Evolutionary conservation across 2,329 filamentous ascomycete genomes (phyloP).

Genomic region (Aspergillus awamori): DNA sequence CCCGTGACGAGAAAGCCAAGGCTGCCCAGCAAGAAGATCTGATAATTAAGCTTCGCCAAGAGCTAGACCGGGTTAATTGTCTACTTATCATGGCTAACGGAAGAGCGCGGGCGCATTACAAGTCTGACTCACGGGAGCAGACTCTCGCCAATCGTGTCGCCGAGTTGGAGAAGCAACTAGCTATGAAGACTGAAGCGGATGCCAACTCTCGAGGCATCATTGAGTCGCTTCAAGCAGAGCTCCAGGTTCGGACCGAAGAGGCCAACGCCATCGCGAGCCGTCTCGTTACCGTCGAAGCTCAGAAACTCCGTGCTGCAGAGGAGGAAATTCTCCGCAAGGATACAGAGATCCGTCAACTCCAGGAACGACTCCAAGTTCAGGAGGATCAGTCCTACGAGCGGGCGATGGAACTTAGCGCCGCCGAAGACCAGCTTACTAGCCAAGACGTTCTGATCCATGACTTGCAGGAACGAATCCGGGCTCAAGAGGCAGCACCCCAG

Average conservation of each 20-base stretch:
- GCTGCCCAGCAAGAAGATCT: background rate
- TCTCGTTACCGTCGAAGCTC: constrained; percentile 11
- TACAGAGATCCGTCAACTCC: too few relatives aligned
- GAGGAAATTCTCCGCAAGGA: too few relatives aligned
- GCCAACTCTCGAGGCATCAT: constrained; percentile 5
- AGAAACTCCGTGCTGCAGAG: too few relatives aligned
- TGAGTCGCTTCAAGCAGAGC: constrained; percentile 14
- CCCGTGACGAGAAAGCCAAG: background rate
- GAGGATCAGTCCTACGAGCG: too few relatives aligned
- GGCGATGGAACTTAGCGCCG: too few relatives aligned
- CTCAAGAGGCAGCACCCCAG: too few relatives aligned
- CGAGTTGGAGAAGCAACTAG: constrained; percentile 16
- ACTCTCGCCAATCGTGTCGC: constrained; percentile 8
- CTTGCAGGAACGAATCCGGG: too few relatives aligned
- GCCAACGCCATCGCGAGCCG: constrained; percentile 6
- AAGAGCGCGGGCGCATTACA: constrained; percentile 4
- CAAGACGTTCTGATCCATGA: too few relatives aligned
- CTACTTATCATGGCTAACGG: constrained; percentile 3
- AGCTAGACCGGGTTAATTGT: constrained; percentile 9
- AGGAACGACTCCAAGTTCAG: too few relatives aligned
- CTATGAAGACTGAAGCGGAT: background rate
- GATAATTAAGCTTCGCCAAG: background rate
- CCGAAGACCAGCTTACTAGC: too few relatives aligned
- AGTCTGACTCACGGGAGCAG: constrained; percentile 4
- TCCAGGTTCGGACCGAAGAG: constrained; percentile 7